A percentile compares a stretch with the other conserved stretches of the same genome.
Conservation (phyloP, 2,329 filamentous ascomycete genomes). For the Incumbomyces delicatus region DNA sequence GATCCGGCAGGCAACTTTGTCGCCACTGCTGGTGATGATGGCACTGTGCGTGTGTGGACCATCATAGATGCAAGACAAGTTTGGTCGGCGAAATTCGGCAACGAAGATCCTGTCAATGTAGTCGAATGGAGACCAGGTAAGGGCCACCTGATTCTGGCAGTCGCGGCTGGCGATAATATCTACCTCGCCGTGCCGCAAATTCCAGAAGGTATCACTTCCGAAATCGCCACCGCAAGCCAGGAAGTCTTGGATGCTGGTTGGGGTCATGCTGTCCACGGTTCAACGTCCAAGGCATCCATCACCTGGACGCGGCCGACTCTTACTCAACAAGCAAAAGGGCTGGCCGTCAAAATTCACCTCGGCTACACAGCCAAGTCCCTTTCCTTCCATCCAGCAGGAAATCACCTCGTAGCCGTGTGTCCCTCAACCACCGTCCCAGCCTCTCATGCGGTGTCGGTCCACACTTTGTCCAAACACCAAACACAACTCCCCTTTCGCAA, state of each 20-base stretch:
- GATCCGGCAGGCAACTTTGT: conserved; percentile 79
- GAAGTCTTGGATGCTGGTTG: conserved; percentile 81
- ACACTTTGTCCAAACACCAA: conserved; percentile 88
- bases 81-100: conserved; percentile 69
- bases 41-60: conserved; percentile 84
- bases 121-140: conserved; percentile 83
- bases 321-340: conserved; percentile 62
- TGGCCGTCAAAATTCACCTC: conserved; percentile 71
- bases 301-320: conserved; percentile 74
- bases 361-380: conserved; percentile 75
- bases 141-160: conserved; percentile 71
- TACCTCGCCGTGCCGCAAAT: conserved; percentile 68
- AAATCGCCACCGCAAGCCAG: conserved; percentile 63
- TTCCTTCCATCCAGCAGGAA: conserved; percentile 86
- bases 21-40: conserved; percentile 89
- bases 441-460: conserved; percentile 68
- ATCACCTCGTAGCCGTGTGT: conserved; percentile 87
- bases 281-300: conserved; percentile 53
- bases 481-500: conserved; percentile 89
- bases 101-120: conserved; percentile 66
- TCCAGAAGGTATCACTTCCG: conserved; percentile 48
- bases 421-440: conserved; percentile 47
- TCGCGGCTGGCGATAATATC: conserved; percentile 72
- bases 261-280: conserved; percentile 66
- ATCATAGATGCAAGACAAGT: conserved; percentile 75